A percentile compares a stretch with the other conserved stretches of the same genome.
These are phyloP conservation scores for Artemisia argyi DNA, from an alignment of 129 eudicot genomes.

Conservation along the genomic window DNA sequence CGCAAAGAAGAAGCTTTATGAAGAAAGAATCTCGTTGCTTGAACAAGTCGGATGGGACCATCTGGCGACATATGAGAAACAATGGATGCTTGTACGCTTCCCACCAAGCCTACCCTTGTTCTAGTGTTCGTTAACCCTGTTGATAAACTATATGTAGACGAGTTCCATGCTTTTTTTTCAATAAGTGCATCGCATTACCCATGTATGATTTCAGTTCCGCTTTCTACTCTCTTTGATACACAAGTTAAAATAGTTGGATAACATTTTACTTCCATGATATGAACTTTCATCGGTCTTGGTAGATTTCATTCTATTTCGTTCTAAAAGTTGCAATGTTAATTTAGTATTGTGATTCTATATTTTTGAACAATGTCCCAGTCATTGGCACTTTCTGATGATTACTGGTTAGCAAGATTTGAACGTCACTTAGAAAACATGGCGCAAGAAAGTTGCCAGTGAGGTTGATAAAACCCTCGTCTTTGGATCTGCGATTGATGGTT, in stretches of 20 bases:
- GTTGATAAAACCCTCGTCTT: no score
- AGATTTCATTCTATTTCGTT: no score
- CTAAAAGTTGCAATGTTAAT: no score
- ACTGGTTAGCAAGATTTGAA: no score
- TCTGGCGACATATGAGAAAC: slow-evolving; percentile 72
- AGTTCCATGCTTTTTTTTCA: not conserved
- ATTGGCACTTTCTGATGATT: no score
- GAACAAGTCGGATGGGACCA: slow-evolving; percentile 77
- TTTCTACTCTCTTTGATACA: not conserved
- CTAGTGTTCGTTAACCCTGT: slow-evolving; percentile 24
- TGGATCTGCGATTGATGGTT: no score
- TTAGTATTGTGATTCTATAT: no score
- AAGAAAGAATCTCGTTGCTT: slow-evolving; percentile 69
- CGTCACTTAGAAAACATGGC: no score
- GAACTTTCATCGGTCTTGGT: no score
- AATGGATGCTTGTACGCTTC: slow-evolving; percentile 93
- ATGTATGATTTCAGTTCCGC: not conserved
- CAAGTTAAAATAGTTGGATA: not conserved
- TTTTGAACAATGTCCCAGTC: no score
- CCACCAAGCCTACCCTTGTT: slow-evolving; percentile 79
- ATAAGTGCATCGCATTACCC: slow-evolving; percentile 3
- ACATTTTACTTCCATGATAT: not conserved
- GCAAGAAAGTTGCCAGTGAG: no score
- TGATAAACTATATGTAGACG: slow-evolving; percentile 8
- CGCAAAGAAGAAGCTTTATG: slow-evolving; percentile 80